A percentile compares a stretch with the other conserved stretches of the same genome.
These are phyloP conservation scores for barley (Hordeum vulgare) DNA, from an alignment of 176 grass and related monocot species.

Conservation along the genomic window DNA sequence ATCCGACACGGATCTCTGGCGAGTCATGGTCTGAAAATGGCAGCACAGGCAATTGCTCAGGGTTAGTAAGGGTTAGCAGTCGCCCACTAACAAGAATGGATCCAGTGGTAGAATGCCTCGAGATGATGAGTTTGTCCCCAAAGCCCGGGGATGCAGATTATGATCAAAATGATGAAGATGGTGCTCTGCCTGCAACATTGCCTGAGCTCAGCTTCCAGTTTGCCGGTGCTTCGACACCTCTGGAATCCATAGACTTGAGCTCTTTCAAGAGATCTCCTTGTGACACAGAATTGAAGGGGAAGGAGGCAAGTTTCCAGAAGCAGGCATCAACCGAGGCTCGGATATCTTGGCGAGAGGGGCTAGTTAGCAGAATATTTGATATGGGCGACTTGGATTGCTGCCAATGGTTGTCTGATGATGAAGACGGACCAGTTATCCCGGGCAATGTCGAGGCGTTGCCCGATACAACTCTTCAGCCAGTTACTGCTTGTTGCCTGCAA, in stretches of 20 bases:
- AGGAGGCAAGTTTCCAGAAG: constrained; percentile 19
- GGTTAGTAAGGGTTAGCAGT: constrained; percentile 14
- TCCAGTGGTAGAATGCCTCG: constrained; percentile 41
- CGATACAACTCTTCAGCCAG: constrained; percentile 6
- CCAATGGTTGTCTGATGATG: constrained; percentile 79
- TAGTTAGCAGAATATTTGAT: constrained; percentile 90
- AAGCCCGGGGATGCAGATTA: constrained; percentile 31
- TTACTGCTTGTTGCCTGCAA: constrained; percentile 7
- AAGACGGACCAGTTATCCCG: constrained; percentile 26
- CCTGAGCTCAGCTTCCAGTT: constrained; percentile 75
- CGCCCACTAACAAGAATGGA: constrained; percentile 30
- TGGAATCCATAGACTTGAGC: constrained; percentile 68
- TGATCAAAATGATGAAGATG: background rate
- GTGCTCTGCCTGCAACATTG: constrained; percentile 17
- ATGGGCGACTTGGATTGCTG: constrained; percentile 63
- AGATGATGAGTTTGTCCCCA: constrained; percentile 46
- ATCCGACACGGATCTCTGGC: constrained; percentile 9
- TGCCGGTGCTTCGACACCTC: constrained; percentile 6
- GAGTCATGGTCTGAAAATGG: constrained; percentile 22
- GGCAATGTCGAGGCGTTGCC: background rate
- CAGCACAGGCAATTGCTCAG: background rate
- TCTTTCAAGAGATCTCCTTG: constrained; percentile 54
- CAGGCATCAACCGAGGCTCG: constrained; percentile 17
- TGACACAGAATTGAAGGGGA: constrained; percentile 18
- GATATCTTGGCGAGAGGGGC: constrained; percentile 91